These are phyloP conservation scores for Colletotrichum limetticola DNA, from an alignment of 2,329 filamentous ascomycete species.

Conservation along the genomic window DNA sequence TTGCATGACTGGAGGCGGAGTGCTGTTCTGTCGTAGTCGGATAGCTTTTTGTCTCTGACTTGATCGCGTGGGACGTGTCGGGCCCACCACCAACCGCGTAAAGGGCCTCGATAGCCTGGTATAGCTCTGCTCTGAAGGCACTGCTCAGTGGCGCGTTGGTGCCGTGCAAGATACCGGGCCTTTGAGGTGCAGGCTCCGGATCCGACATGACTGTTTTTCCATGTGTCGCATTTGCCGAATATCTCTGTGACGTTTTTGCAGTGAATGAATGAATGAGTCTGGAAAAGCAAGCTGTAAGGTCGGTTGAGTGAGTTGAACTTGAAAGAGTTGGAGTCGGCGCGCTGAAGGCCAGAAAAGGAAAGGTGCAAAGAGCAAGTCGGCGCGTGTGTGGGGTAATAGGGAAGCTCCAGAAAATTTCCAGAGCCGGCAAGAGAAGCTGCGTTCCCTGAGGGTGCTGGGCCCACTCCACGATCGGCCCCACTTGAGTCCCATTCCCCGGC, in stretches of 20 bases:
- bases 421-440: neutral
- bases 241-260: neutral
- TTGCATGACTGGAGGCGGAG: neutral
- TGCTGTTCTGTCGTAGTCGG: neutral
- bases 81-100: constrained; percentile 14
- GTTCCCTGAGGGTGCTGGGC: neutral
- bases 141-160: constrained; percentile 10
- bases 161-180: constrained; percentile 17
- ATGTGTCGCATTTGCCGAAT: neutral
- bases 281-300: neutral
- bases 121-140: constrained; percentile 10
- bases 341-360: neutral
- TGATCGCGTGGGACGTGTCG: constrained; percentile 6
- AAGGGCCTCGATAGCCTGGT: constrained; percentile 23
- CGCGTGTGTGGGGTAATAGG: constrained; percentile 1
- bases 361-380: neutral
- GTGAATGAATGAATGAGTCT: neutral
- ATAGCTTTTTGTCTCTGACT: neutral
- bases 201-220: constrained; percentile 12
- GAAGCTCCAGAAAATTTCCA: neutral
- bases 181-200: constrained; percentile 6
- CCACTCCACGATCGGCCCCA: constrained; percentile 20
- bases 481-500: neutral
- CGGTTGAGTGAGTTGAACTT: neutral
- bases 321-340: neutral